Conservation (phyloP, 1,139 yeast species). For the Pichia sp. region DNA sequence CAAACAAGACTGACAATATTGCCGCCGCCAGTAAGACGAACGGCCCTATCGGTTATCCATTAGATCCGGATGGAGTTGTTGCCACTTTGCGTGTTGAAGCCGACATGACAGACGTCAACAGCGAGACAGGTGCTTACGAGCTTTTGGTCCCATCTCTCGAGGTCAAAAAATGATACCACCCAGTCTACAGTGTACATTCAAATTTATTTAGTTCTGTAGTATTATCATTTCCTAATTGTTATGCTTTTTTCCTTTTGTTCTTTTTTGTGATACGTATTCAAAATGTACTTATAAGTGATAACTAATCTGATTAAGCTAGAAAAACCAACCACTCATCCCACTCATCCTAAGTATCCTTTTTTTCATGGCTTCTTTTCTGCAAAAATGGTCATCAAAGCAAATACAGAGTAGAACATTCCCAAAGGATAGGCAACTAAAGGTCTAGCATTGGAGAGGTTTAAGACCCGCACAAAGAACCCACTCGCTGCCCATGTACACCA, state of each 20-base stretch:
- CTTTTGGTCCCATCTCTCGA: conserved; percentile 61
- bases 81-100: conserved; percentile 72
- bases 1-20: not conserved
- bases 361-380: conserved; percentile 29
- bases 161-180: conserved; percentile 18
- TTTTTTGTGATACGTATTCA: not conserved
- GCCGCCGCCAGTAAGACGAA: conserved; percentile 10
- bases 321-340: not conserved
- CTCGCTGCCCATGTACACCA: conserved; percentile 97
- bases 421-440: conserved; percentile 91
- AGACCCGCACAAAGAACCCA: conserved; percentile 84
- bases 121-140: conserved; percentile 62
- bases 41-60: conserved; percentile 44
- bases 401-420: conserved; percentile 85
- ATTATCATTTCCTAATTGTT: not conserved
- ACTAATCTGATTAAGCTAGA: not conserved
- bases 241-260: not conserved
- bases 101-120: conserved; percentile 46
- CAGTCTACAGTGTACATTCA: not conserved
- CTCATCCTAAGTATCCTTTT: not conserved
- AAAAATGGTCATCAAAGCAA: conserved; percentile 94
- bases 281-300: not conserved
- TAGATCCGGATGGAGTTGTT: conserved; percentile 54
- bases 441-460: conserved; percentile 81
- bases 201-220: not conserved